phyloP scores from a whole-genome alignment of 371 early-diverging fungal species.

The Mortierella sp. region DNA sequence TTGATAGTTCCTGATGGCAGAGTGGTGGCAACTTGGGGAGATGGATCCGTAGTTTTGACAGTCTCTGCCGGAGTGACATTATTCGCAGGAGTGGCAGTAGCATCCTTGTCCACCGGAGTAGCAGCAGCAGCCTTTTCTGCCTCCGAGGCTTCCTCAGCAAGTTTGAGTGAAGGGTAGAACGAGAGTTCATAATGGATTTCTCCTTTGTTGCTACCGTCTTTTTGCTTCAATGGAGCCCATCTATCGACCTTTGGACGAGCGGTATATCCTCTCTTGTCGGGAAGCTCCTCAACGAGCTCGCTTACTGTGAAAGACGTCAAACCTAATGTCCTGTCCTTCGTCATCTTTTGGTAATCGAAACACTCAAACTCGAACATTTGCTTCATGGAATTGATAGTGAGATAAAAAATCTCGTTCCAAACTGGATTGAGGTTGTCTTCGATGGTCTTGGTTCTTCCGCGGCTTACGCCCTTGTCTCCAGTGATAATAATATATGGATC shows the following conservation, averaged over 20 bases:
- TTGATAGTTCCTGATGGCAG: constrained; percentile 37
- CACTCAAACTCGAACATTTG: constrained; percentile 81
- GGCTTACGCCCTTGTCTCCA: constrained; percentile 65
- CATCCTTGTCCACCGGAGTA: constrained; percentile 19
- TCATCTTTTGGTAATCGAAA: constrained; percentile 77
- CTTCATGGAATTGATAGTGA: constrained; percentile 75
- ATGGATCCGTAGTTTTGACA: constrained; percentile 39
- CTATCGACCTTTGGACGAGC: constrained; percentile 60
- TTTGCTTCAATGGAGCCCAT: constrained; percentile 71
- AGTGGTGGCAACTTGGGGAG: constrained; percentile 17
- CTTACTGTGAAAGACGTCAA: constrained; percentile 59
- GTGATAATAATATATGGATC: constrained; percentile 87
- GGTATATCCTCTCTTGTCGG: constrained; percentile 59
- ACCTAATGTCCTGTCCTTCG: constrained; percentile 79
- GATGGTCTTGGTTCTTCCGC: constrained; percentile 77
- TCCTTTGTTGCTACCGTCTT: constrained; percentile 73
- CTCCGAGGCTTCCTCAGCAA: constrained; percentile 56
- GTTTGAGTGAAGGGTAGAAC: constrained; percentile 73
- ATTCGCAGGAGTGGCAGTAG: constrained; percentile 27
- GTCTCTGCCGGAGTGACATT: constrained; percentile 12
- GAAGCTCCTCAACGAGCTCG: constrained; percentile 60
- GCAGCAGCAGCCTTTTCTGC: constrained; percentile 9
- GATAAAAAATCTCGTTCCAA: constrained; percentile 87
- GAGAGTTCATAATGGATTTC: constrained; percentile 70
- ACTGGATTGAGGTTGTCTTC: constrained; percentile 82